Evolutionary conservation across 2,329 filamentous ascomycete genomes (phyloP), one percentile per base, ranked within the genome.

Genomic region (Pseudogymnoascus sp.): DNA sequence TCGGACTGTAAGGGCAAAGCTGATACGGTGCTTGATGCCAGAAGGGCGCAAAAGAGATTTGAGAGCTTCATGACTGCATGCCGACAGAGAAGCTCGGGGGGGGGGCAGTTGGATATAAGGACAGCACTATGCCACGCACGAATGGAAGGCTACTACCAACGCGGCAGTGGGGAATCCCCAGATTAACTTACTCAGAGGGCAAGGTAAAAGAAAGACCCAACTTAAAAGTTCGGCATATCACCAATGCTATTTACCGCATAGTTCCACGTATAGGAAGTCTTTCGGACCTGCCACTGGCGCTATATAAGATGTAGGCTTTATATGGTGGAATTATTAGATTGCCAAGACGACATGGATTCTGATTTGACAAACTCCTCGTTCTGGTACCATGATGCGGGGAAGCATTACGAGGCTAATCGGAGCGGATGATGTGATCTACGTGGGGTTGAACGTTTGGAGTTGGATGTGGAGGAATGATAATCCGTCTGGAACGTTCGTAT

Each of bases 321-420:
- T 55, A 55, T 33, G 45, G 45, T 55, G 45, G 45, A 33, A 55
- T 55, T 31, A 55, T 31, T 55, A 33, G 45, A n/a, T 31, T 33
- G 45, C 45, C 14, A 8, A 33, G 26, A 33, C 26, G n/a, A 23
- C n/a, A 8, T 11, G 21, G 12, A 14, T 10, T 45, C 5, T 4
- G 12, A 14, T 45, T 45, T 16, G 21, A n/a, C 21, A 33, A 55
- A 33, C 8, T 11, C 45, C 14, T 16, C 45, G n/a, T 19, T 55
- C 26, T 33, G 12, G 26, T n/a, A 33, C 45, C 10, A 4, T 8
- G 29, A 14, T 55, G 45, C 45, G 45, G 45, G 45, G 45, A 55
- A 33, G 10, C 10, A 19, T 10, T 55, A 12, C 45, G 45, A 55
- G 45, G 45, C 26, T 55, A 55, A 55, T 33, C 26, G 45, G 1